Evolutionary conservation across 805 yeast genomes (phyloP), one percentile per base, ranked within the genome.

Genomic region (Kuraishia piskuri): DNA sequence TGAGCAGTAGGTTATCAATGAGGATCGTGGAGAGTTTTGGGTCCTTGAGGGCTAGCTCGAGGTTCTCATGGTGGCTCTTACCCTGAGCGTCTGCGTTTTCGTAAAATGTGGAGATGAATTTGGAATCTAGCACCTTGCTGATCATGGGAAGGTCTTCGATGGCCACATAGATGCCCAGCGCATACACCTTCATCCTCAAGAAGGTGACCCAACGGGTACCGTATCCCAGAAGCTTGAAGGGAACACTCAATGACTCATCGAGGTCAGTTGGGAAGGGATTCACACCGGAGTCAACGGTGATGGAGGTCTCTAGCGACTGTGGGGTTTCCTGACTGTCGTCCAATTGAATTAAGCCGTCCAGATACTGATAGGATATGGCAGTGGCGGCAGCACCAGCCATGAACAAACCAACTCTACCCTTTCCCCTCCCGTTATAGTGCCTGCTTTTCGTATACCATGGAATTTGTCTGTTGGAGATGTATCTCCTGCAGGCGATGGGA

Each of bases 181-280:
- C 96, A 64, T 92, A 92, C 1, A 94, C 97, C 60, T 83, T 89
- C 72, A 94, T 82, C 23, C 78, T 76, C 46, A 91, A 60, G 62
- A 94, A 88, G 0, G 97, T 88, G 20, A 92, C 97, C 0, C 86
- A 72, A 63, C 98, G 76, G 2, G 83, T 79, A 1, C 99, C 98
- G 54, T 80, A 77, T 0, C 96, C 98, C 2, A 94, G 61, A 31
- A 91, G 66, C 22, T 77, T 70, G 63, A 75, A 87, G 2, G 71
- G 64, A 1, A 59, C 57, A 3, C 50, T 47, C 14, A 63, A 50
- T 21, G 59, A 53, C 7, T 56, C 55, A 4, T 51, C 46, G 5
- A 65, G 55, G 7, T 51, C 44, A n/a, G 55, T 50, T 5, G 70
- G 69, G 37, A 69, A 60, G 14, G 68, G 57, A 20, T 64, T 62